These are phyloP conservation scores for Raffaelea ambrosiae DNA, from an alignment of 2,329 filamentous ascomycete genomes.

Conservation along the genomic window DNA sequence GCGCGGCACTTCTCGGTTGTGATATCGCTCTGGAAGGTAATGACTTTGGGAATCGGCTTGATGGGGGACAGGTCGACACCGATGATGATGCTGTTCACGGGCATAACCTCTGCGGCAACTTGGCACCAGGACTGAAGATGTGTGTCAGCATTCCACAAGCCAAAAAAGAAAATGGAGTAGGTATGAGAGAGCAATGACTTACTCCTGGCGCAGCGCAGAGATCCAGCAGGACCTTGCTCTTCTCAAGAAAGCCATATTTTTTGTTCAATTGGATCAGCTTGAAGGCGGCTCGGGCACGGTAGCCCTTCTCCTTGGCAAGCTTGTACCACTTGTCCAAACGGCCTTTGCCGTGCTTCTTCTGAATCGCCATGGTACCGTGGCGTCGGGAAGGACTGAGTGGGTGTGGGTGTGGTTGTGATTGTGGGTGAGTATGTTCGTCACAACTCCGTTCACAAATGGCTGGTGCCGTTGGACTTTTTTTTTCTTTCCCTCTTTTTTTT, in stretches of 20 bases:
- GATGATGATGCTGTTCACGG: constrained; percentile 77
- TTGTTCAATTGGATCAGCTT: constrained; percentile 98
- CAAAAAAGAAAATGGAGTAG: background rate
- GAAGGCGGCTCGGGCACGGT: constrained; percentile 90
- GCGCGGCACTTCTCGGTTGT: constrained; percentile 93
- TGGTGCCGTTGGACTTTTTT: too few relatives aligned
- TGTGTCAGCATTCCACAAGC: background rate
- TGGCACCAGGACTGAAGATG: constrained; percentile 75
- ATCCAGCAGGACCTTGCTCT: constrained; percentile 93
- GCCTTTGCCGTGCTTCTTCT: constrained; percentile 98
- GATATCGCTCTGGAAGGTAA: constrained; percentile 95
- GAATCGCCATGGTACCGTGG: constrained; percentile 66
- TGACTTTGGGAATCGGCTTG: constrained; percentile 88
- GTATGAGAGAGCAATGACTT: constrained; percentile 26
- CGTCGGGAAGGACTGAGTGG: background rate
- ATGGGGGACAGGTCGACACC: constrained; percentile 93
- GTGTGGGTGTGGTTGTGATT: background rate
- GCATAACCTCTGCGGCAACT: constrained; percentile 94
- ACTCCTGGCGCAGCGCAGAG: constrained; percentile 93
- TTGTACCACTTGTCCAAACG: constrained; percentile 99
- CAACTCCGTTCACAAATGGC: too few relatives aligned
- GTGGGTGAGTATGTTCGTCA: background rate
- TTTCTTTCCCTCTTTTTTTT: constrained; percentile 2
- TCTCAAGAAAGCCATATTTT: constrained; percentile 96
- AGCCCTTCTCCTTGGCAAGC: constrained; percentile 96